Base-by-base conservation (phyloP, 139 green algal species). In the Coelastrella sp. region DNA sequence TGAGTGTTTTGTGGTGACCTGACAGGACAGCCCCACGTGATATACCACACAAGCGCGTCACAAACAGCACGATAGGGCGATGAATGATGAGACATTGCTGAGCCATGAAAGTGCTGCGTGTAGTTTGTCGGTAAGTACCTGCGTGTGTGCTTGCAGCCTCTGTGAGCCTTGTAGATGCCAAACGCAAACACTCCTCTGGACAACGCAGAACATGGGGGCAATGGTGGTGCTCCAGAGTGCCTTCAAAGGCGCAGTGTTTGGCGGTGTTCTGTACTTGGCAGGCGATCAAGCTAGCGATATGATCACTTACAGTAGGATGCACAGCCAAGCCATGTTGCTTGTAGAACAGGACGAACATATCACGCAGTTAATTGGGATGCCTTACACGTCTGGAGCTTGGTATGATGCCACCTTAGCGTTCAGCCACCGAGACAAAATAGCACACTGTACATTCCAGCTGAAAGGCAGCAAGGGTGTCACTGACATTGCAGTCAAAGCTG, bases 371-470 rank as follows among this genome's bases (percentile, higher is more conserved):
- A 51, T 86, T 4, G 80, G 80, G 13, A 11, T 35, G 11, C 80
- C 80, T 21, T 80, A 60, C 34, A 60, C 34, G 4, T 41, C 80
- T 25, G 80, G 66, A 2, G 30, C 50, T 37, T 86, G 80, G 80
- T 86, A 86, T 30, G 38, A 86, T 64, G 67, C 64, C n/a, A 86
- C 80, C 7, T 50, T 86, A 3, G 80, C 35, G 3, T 86, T 86
- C 67, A 73, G 48, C 25, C 80, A 86, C 50, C 11, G 38, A 48
- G 67, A 86, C 4, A 59, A 57, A 15, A 35, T 86, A 21, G 80
- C 80, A 15, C 66, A 79, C 68, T 69, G 43, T 48, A 80, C 80
- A 19, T 86, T 86, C 51, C 80, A 86, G 80, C 50, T 86, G 8
- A 30, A 40, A 7, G 80, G 80, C 50, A 63, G 45, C 30, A 57